These are phyloP conservation scores for Kurtzmaniella cleridarum DNA, from an alignment of 805 yeast species.

Conservation along the genomic window DNA sequence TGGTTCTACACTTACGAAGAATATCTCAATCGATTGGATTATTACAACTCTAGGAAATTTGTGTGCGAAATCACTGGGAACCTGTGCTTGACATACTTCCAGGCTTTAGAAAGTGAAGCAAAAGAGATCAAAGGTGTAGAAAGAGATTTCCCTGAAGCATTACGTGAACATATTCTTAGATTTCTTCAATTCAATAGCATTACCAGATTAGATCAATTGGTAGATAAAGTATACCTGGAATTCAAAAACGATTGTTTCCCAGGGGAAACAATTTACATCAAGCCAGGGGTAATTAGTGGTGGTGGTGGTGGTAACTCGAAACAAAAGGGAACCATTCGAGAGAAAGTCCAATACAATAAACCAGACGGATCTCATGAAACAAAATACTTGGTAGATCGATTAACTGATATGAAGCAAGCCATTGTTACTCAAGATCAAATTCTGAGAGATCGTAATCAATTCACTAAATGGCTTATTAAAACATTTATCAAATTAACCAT, in stretches of 20 bases:
- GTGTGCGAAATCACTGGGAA: constrained; percentile 96
- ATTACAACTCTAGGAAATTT: constrained; percentile 70
- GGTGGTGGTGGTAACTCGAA: constrained; percentile 12
- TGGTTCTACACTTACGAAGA: constrained; percentile 79
- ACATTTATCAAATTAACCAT: constrained; percentile 80
- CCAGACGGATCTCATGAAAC: constrained; percentile 26
- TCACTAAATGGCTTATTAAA: constrained; percentile 85
- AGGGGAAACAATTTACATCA: constrained; percentile 76
- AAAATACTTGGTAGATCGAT: constrained; percentile 66
- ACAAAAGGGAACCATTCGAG: constrained; percentile 64
- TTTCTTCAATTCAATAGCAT: constrained; percentile 76
- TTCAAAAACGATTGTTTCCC: constrained; percentile 86
- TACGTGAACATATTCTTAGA: constrained; percentile 87
- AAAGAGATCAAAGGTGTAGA: constrained; percentile 59
- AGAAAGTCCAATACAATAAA: constrained; percentile 73
- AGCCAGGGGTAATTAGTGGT: constrained; percentile 21
- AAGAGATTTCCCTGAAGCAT: constrained; percentile 79
- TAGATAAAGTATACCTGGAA: constrained; percentile 74
- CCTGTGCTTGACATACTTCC: constrained; percentile 84
- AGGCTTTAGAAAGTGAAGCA: constrained; percentile 75
- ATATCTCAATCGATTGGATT: constrained; percentile 66
- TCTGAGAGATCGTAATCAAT: constrained; percentile 75
- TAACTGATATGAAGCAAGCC: constrained; percentile 48
- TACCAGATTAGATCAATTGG: constrained; percentile 78
- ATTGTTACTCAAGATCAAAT: constrained; percentile 72